phyloP scores from a whole-genome alignment of 345 rosid genomes.

The Camelina neglecta region DNA sequence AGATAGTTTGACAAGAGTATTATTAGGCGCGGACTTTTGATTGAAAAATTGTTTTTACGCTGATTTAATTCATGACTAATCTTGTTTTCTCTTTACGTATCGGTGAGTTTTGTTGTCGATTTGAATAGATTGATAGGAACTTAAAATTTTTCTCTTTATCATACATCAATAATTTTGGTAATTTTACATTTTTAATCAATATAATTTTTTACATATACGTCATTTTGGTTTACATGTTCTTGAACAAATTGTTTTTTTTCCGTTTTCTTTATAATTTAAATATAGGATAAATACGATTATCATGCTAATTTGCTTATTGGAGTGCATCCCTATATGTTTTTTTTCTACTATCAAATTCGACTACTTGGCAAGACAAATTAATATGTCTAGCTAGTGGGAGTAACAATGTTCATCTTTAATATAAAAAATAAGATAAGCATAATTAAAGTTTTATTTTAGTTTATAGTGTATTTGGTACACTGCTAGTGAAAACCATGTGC shows the following conservation, averaged over 20 bases:
- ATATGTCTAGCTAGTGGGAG: constrained; percentile 9
- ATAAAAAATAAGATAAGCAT: background rate
- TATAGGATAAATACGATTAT: background rate
- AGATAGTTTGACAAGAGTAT: background rate
- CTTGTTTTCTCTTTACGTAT: too few species aligned
- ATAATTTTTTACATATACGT: background rate
- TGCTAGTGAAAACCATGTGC: constrained; percentile 2
- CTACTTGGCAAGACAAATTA: background rate
- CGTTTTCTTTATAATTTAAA: background rate
- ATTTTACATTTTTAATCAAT: background rate
- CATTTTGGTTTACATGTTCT: background rate
- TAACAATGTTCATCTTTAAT: background rate
- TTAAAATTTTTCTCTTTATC: background rate
- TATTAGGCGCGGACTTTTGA: background rate
- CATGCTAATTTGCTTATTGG: background rate
- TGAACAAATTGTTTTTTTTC: background rate
- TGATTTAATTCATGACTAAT: background rate
- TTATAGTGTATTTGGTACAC: constrained; percentile 26
- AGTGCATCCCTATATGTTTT: background rate
- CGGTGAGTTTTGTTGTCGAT: background rate
- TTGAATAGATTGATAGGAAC: background rate
- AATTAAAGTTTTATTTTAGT: background rate
- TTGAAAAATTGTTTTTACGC: background rate
- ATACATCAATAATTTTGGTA: background rate
- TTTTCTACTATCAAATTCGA: constrained; percentile 7